Evolutionary conservation across 352 stramenopile species (phyloP), one percentile per base, ranked within the genome.

Genomic region (Pythium scleroteichum): DNA sequence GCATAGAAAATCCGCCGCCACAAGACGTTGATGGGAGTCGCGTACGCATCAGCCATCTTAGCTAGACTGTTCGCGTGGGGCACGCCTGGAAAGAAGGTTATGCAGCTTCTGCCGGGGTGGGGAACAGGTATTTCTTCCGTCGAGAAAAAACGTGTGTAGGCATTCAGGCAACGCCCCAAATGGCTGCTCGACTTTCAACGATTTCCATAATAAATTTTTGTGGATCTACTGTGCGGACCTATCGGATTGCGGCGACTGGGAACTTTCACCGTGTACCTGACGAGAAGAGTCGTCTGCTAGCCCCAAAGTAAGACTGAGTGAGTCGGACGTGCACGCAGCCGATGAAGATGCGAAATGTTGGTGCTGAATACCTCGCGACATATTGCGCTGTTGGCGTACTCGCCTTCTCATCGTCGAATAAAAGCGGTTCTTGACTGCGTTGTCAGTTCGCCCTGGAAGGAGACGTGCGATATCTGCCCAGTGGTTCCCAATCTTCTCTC

Each of bases 381-480:
- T 13, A 29, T 71, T 76, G 29, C 73, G 76, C 61, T 90, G 76
- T 54, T 92, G 79, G 2, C 79, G 72, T 32, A 82, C 69, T 35
- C 76, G 76, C 4, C 84, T 77, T 13, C 84, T 69, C 78, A 91
- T 90, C 16, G 83, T 92, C 39, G 82, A 93, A 60, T 95, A 92
- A 57, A 86, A 98, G 0, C 92, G 82, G 66, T 99, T 99, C 79
- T 99, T 99, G 22, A 99, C 94, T 10, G 90, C 90, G 59, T 99
- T 99, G 67, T 99, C 95, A 13, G 95, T 98, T 32, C 97, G 76
- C 2, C 97, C 97, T 22, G 95, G 93, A 29, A 99, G 76, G 16
- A 96, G 67, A 17, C 97, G 97, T 16, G 96, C 93, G 60, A 99
- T 99, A 61, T 98, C 92, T 3, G 92, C 91, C 97, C 97, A 99